Conservation (phyloP, 2,329 filamentous ascomycete genomes). For the Calonectria hongkongensis region DNA sequence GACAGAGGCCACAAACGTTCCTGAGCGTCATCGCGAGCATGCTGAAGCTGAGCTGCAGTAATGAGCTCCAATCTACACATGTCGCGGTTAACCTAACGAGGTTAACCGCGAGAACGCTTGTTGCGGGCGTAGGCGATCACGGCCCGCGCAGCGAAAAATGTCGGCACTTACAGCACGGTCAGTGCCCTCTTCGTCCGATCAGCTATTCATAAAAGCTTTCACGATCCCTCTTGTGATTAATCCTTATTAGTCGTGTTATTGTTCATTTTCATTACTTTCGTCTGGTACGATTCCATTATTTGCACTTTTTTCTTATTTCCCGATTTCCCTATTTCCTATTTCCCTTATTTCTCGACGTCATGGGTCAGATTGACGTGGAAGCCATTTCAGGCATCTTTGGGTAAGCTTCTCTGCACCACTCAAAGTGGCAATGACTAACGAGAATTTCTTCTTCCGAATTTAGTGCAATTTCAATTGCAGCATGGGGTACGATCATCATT, state of each 20-base stretch:
- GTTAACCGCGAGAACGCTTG: not conserved
- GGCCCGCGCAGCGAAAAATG: not conserved
- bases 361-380: slow-evolving; percentile 84
- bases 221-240: too few species aligned
- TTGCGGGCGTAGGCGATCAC: not conserved
- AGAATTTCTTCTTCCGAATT: not conserved
- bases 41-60: too few species aligned
- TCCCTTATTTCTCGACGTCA: slow-evolving; percentile 69
- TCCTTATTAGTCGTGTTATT: too few species aligned
- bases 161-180: not conserved
- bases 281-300: too few species aligned
- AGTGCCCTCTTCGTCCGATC: not conserved
- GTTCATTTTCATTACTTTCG: not conserved
- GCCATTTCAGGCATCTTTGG: slow-evolving; percentile 94
- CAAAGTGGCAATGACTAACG: slow-evolving; percentile 37
- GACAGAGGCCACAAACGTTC: too few species aligned
- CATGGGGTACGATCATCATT: slow-evolving; percentile 75
- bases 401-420: slow-evolving; percentile 64
- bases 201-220: not conserved
- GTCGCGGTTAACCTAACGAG: not conserved
- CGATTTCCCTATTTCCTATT: too few species aligned
- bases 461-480: slow-evolving; percentile 95
- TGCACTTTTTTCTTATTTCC: not conserved
- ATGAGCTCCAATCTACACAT: too few species aligned
- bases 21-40: too few species aligned